phyloP scores from a whole-genome alignment of 306 rosid genomes.

The Mimosa bimucronata region DNA sequence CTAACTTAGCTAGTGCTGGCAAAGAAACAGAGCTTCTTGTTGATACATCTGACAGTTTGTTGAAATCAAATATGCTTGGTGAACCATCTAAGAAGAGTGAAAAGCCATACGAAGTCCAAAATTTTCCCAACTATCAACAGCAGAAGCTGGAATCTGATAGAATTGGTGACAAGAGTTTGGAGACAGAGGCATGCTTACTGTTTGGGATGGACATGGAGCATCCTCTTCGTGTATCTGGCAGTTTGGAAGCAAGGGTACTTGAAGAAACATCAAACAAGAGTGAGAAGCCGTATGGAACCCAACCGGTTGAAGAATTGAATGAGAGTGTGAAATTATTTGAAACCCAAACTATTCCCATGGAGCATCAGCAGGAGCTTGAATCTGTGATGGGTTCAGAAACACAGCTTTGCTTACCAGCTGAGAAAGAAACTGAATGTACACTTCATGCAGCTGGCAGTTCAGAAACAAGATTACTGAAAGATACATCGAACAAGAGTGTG shows the following conservation, averaged over 20 bases:
- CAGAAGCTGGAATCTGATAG: conserved; percentile 41
- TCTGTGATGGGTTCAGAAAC: conserved; percentile 39
- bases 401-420: conserved; percentile 41
- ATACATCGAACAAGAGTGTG: neutral
- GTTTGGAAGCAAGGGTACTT: neutral
- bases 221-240: conserved; percentile 26
- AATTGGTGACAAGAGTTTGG: conserved; percentile 9
- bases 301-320: neutral
- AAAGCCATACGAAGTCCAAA: conserved; percentile 35
- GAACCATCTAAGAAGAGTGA: conserved; percentile 40
- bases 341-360: conserved; percentile 34
- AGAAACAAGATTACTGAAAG: neutral
- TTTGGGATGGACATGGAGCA: neutral
- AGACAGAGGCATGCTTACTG: conserved; percentile 3
- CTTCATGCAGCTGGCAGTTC: conserved; percentile 33
- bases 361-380: conserved; percentile 37
- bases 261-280: neutral
- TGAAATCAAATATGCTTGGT: conserved; percentile 18
- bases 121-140: conserved; percentile 39
- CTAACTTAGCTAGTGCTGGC: conserved; percentile 16
- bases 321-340: conserved; percentile 12
- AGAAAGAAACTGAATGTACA: neutral
- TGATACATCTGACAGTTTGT: conserved; percentile 30
- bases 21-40: conserved; percentile 25
- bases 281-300: neutral